Base-by-base conservation (phyloP, 2,329 filamentous ascomycete genomes). In the Neopestalotiopsis sp. region DNA sequence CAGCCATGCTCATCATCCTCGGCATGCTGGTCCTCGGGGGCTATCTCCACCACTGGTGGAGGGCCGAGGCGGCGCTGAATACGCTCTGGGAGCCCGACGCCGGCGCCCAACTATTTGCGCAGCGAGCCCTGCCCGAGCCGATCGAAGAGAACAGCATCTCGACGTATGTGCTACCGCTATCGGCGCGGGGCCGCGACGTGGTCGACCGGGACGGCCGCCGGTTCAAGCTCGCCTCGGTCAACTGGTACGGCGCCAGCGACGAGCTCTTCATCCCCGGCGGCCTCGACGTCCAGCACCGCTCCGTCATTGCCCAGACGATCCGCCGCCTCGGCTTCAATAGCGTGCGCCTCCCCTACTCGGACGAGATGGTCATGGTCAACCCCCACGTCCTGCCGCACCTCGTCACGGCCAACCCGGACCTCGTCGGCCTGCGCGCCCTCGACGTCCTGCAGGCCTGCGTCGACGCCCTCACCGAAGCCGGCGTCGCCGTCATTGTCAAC, bases 191-290 rank as follows among this genome's bases (percentile, higher is more conserved):
- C 5, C 85, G 90, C 58, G 76, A 91, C 71, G 84, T 92, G 34
- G 83, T 92, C 66, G 90, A 92, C 79, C 79, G 83, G 9, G 75
- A 81, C 1, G 87, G 86, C 53, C 82, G 84, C 38, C 85, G 89
- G 38, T 88, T 90, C 79, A 90, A 90, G 80, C 82, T 93, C 7
- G 81, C 87, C 20, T 90, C 88, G 24, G 83, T 92, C 75, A 92
- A 92, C 79, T 92, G 90, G 90, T 92, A 92, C 76, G 90, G 91
- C 42, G 90, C 87, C 3, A 91, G 89, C 75, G 90, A 92, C 74
- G 86, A 91, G 80, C 82, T 88, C 67, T 91, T 90, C 73, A 85
- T 92, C 12, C 85, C 88, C 0, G 88, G 89, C 45, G 90, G 90
- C 0, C 82, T 92, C 53, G 89, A 92, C 71, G 80, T 90, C 28